Conservation (phyloP, 2,329 filamentous ascomycete species). For the Fusarium sp. region DNA sequence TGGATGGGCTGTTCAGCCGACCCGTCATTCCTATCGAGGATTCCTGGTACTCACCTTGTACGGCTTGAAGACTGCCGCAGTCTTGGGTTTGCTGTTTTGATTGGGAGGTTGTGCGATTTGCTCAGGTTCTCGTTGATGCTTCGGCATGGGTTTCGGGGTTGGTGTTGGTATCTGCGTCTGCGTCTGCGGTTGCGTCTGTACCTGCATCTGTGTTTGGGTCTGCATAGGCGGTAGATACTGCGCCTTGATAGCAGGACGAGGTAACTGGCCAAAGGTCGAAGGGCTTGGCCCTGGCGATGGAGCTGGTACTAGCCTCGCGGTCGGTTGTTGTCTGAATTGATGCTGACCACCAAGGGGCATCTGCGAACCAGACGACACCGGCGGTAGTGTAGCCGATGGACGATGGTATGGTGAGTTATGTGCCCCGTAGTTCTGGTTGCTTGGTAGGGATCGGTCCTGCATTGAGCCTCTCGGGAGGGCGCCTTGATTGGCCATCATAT, state of each 20-base stretch:
- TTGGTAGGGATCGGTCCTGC: constrained; percentile 5
- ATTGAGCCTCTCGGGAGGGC: constrained; percentile 49
- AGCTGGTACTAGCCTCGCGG: constrained; percentile 7
- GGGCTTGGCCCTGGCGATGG: background rate
- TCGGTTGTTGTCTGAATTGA: constrained; percentile 24
- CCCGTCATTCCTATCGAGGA: constrained; percentile 41
- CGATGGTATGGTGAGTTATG: constrained; percentile 15
- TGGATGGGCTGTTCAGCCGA: constrained; percentile 51
- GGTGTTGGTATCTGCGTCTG: constrained; percentile 1
- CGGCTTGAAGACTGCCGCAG: constrained; percentile 45
- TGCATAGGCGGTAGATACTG: constrained; percentile 33
- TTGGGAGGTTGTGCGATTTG: constrained; percentile 13
- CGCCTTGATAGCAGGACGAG: constrained; percentile 42
- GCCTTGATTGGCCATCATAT: constrained; percentile 56
- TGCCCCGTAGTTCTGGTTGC: constrained; percentile 3
- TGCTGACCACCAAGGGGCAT: constrained; percentile 9
- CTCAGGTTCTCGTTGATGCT: constrained; percentile 1
- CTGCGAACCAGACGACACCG: constrained; percentile 5
- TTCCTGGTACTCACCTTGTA: constrained; percentile 53
- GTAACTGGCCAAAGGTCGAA: constrained; percentile 19
- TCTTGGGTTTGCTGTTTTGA: constrained; percentile 46
- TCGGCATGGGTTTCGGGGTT: constrained; percentile 1
- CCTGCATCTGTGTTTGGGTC: constrained; percentile 5
- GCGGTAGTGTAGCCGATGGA: background rate
- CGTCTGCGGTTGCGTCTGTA: constrained; percentile 1